phyloP scores from a whole-genome alignment of 2,329 filamentous ascomycete genomes.

The Phoma sp. region DNA sequence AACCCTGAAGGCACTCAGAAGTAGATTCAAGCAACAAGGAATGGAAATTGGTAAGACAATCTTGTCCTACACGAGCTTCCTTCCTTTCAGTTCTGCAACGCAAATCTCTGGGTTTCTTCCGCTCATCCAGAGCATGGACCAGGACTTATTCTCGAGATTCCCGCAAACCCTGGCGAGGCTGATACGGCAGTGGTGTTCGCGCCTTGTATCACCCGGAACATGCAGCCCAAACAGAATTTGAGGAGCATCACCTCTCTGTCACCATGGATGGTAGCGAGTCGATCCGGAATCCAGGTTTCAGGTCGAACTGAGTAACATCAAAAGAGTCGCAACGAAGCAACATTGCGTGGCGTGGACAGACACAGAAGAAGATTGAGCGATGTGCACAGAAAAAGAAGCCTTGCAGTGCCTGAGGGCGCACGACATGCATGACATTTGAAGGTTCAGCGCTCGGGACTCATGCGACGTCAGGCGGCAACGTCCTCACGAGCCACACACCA shows the following conservation, averaged over 20 bases:
- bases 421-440: constrained; percentile 38
- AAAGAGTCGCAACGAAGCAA: constrained; percentile 28
- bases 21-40: not conserved
- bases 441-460: constrained; percentile 25
- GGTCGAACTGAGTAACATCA: constrained; percentile 40
- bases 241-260: constrained; percentile 20
- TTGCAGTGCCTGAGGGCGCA: constrained; percentile 31
- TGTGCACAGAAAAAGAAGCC: constrained; percentile 20
- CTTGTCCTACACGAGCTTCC: constrained; percentile 1
- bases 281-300: constrained; percentile 43
- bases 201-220: constrained; percentile 29
- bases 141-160: constrained; percentile 1
- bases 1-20: not conserved
- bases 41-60: not conserved
- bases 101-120: not conserved
- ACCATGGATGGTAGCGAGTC: constrained; percentile 25
- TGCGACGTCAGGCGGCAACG: constrained; percentile 25
- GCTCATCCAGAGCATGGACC: constrained; percentile 6
- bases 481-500: constrained; percentile 20
- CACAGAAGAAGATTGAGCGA: constrained; percentile 17
- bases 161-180: constrained; percentile 21
- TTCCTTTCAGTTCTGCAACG: constrained; percentile 1
- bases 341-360: constrained; percentile 16
- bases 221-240: constrained; percentile 19
- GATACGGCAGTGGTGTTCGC: constrained; percentile 14